phyloP scores from a whole-genome alignment of 2,329 filamentous ascomycete species.

The Botrytis byssoidea region DNA sequence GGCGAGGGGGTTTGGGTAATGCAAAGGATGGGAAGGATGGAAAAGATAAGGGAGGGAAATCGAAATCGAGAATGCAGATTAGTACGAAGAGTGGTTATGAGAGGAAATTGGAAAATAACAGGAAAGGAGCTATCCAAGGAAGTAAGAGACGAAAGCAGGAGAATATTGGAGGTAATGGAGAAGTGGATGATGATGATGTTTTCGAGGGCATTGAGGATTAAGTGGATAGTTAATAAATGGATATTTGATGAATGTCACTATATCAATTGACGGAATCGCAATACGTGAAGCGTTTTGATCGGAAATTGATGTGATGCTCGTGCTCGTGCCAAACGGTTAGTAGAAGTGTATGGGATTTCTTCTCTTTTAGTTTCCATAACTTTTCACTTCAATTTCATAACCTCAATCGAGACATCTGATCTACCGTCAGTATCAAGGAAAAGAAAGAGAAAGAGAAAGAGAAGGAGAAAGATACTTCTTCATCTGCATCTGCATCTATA shows the following conservation, averaged over 20 bases:
- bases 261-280: background rate
- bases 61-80: conserved; percentile 55
- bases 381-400: background rate
- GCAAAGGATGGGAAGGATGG: conserved; percentile 45
- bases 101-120: conserved; percentile 65
- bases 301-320: background rate
- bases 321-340: background rate
- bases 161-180: conserved; percentile 31
- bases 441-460: too few relatives aligned
- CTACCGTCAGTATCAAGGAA: background rate
- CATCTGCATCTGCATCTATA: background rate
- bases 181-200: conserved; percentile 33
- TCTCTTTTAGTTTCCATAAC: background rate
- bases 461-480: too few relatives aligned
- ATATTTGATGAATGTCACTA: background rate
- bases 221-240: background rate
- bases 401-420: background rate
- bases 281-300: background rate
- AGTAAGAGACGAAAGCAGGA: conserved; percentile 53
- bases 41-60: conserved; percentile 31
- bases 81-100: conserved; percentile 81
- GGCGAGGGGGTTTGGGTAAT: conserved; percentile 46
- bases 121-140: conserved; percentile 58
- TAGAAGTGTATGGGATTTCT: background rate
- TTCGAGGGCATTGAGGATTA: conserved; percentile 53